Evolutionary conservation across 768 basidiomycete genomes (phyloP).

Genomic region (Lentinula raphanica): DNA sequence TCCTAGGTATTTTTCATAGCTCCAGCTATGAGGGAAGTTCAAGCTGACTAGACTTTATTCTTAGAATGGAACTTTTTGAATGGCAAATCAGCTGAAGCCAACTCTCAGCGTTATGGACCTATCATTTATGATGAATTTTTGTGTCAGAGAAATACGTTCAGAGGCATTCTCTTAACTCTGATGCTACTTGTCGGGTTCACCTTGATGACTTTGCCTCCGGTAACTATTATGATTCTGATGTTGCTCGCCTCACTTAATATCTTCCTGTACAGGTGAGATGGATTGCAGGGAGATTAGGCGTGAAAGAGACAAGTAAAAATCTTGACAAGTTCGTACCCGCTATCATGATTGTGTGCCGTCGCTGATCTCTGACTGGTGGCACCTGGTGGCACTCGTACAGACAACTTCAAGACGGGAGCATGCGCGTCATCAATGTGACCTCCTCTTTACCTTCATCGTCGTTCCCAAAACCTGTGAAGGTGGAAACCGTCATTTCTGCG

Average conservation of each 20-base stretch:
- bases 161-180: not conserved
- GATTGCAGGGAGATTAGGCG: constrained; percentile 44
- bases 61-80: constrained; percentile 21
- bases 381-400: constrained; percentile 27
- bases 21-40: not conserved
- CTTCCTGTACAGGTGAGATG: constrained; percentile 42
- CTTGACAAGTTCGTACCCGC: constrained; percentile 50
- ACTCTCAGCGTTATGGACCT: constrained; percentile 13
- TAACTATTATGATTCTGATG: constrained; percentile 26
- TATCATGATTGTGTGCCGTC: not conserved
- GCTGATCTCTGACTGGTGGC: too few species aligned
- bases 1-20: constrained; percentile 10
- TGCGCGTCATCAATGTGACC: constrained; percentile 68
- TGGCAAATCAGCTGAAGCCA: constrained; percentile 13
- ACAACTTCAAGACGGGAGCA: constrained; percentile 50
- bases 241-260: not conserved
- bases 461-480: constrained; percentile 32
- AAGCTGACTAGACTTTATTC: not conserved
- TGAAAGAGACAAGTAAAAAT: constrained; percentile 52
- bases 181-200: constrained; percentile 26
- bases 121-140: constrained; percentile 7
- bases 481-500: constrained; percentile 57
- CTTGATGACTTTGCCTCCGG: constrained; percentile 31
- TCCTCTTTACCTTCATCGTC: constrained; percentile 43
- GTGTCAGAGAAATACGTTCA: not conserved